Evolutionary conservation across 2,329 filamentous ascomycete genomes (phyloP).

Genomic region (Aspergillus aculeatinus): DNA sequence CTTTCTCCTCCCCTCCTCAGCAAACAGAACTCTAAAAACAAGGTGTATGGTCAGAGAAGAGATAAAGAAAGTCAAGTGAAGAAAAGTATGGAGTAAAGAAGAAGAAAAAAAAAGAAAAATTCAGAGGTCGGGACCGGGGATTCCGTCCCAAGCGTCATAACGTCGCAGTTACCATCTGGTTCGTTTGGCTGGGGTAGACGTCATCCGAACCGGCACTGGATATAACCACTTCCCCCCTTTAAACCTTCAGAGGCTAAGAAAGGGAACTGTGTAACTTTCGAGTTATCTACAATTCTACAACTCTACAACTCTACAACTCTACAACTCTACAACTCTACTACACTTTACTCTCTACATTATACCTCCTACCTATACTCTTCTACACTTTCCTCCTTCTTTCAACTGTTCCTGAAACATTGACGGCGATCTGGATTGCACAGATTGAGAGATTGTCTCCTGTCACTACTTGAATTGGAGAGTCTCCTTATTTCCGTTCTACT

Average conservation of each 20-base stretch:
- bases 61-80: neutral
- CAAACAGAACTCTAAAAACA: neutral
- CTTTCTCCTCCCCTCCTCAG: neutral
- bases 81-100: neutral
- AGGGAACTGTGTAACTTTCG: neutral
- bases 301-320: neutral
- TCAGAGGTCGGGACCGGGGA: conserved; percentile 14
- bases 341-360: neutral
- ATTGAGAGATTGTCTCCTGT: neutral
- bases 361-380: neutral
- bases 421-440: neutral
- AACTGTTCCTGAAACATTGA: neutral
- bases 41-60: neutral
- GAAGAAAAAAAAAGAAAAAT: neutral
- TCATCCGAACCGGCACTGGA: conserved; percentile 31
- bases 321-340: neutral
- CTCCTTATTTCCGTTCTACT: neutral
- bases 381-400: neutral
- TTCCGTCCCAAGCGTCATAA: conserved; percentile 22
- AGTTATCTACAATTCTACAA: neutral
- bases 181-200: conserved; percentile 31
- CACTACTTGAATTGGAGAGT: neutral
- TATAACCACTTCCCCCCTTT: conserved; percentile 20
- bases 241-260: neutral
- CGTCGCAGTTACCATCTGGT: conserved; percentile 18